Conservation (phyloP, 2,329 filamentous ascomycete species). For the Ceratocystis diversiconidia region DNA sequence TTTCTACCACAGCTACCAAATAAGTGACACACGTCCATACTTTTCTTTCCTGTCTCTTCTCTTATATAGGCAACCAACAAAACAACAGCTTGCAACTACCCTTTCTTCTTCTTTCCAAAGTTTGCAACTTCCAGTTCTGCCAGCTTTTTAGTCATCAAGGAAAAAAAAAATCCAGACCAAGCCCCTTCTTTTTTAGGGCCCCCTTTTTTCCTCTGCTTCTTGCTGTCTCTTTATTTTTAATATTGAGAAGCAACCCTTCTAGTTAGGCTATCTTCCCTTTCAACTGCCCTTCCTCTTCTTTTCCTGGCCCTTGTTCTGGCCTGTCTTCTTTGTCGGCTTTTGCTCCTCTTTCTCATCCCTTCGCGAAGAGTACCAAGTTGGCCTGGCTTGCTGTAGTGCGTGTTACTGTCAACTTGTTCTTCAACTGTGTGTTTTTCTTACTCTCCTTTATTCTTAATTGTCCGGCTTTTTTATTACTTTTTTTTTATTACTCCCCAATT, state of each 20-base stretch:
- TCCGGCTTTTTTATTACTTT: constrained; percentile 7
- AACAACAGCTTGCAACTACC: background rate
- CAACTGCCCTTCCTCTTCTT: background rate
- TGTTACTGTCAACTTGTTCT: background rate
- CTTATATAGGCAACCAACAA: background rate
- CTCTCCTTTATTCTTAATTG: constrained; percentile 13
- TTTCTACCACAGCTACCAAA: too few relatives aligned
- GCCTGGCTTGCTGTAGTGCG: background rate
- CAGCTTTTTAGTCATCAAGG: constrained; percentile 2
- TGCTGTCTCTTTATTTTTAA: constrained; percentile 9
- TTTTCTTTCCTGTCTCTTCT: background rate
- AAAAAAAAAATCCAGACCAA: background rate
- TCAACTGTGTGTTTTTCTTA: constrained; percentile 1
- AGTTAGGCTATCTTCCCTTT: background rate
- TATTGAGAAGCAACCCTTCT: background rate
- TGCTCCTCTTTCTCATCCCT: constrained; percentile 4
- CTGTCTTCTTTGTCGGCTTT: background rate
- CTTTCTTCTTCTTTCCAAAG: background rate
- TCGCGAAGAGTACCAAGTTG: constrained; percentile 7
- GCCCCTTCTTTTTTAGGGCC: background rate
- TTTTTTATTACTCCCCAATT: constrained; percentile 5
- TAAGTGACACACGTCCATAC: too few relatives aligned
- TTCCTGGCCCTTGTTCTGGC: background rate
- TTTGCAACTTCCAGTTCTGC: constrained; percentile 1
- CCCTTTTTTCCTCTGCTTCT: constrained; percentile 13